phyloP scores from a whole-genome alignment of 73 alveolate genomes.

The Durusdinium trenchii region DNA sequence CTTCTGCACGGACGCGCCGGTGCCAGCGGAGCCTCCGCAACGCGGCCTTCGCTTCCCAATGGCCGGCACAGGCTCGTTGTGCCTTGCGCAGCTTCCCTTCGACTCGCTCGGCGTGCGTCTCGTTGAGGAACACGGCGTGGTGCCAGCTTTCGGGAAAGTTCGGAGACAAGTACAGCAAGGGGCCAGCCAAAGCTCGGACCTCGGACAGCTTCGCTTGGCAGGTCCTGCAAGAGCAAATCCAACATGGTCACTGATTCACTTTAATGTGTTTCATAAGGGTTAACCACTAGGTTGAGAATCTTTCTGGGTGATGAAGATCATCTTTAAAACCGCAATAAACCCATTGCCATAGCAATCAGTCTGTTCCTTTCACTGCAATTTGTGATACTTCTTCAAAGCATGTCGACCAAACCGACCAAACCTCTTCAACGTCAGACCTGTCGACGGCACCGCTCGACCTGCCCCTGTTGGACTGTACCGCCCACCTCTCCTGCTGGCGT shows the following conservation, averaged over 20 bases:
- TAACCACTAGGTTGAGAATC: no score
- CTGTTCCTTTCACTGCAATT: background rate
- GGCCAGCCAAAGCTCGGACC: background rate
- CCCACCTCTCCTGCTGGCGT: no score
- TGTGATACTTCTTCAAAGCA: background rate
- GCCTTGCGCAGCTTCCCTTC: background rate
- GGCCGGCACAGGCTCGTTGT: background rate
- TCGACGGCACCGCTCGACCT: no score
- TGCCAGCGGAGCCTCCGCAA: background rate
- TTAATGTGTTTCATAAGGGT: no score
- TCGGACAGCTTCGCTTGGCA: background rate
- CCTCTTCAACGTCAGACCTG: background rate
- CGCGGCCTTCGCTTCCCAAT: constrained; percentile 12
- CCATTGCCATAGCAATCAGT: background rate
- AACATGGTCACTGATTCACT: no score
- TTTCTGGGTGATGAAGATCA: no score
- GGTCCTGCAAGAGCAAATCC: no score
- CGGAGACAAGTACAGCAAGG: background rate
- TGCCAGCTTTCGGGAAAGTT: background rate
- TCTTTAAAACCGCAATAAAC: background rate
- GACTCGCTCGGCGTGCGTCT: background rate
- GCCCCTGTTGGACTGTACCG: no score
- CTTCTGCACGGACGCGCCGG: background rate
- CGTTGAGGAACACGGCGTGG: background rate
- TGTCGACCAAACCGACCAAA: no score